Evolutionary conservation across 1,284 basidiomycete genomes (phyloP).

Genomic region (Leccinum subspadiceum): DNA sequence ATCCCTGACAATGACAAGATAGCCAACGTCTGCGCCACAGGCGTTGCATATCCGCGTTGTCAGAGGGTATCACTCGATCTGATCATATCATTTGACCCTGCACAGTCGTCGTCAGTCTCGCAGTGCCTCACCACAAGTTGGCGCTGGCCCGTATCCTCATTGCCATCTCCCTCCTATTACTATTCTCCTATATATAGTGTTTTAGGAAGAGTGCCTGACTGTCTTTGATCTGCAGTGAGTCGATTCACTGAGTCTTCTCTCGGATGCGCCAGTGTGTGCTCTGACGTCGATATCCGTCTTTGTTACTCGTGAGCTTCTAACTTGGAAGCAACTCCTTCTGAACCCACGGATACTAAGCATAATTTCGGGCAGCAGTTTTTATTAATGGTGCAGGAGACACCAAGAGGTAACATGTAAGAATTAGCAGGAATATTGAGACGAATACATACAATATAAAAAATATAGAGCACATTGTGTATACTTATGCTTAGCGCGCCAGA

Average conservation of each 20-base stretch:
- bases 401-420: neutral
- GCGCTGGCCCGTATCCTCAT: constrained; percentile 4
- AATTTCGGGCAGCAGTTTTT: neutral
- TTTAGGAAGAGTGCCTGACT: constrained; percentile 3
- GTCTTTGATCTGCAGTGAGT: neutral
- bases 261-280: neutral
- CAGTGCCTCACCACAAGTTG: constrained; percentile 9
- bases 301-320: neutral
- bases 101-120: constrained; percentile 4
- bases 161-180: constrained; percentile 2
- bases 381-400: neutral
- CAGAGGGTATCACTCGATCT: constrained; percentile 20
- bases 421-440: neutral
- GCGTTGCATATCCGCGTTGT: constrained; percentile 17
- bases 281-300: constrained; percentile 4
- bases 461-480: neutral
- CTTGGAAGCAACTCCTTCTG: neutral
- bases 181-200: constrained; percentile 2
- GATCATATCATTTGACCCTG: constrained; percentile 23
- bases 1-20: constrained; percentile 9
- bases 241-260: neutral
- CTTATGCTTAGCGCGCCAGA: neutral
- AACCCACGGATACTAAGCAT: neutral
- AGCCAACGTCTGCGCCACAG: constrained; percentile 2
- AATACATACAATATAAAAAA: neutral